Base-by-base conservation (phyloP, 176 grass and related monocot genomes). In the Oryza glumipatula region DNA sequence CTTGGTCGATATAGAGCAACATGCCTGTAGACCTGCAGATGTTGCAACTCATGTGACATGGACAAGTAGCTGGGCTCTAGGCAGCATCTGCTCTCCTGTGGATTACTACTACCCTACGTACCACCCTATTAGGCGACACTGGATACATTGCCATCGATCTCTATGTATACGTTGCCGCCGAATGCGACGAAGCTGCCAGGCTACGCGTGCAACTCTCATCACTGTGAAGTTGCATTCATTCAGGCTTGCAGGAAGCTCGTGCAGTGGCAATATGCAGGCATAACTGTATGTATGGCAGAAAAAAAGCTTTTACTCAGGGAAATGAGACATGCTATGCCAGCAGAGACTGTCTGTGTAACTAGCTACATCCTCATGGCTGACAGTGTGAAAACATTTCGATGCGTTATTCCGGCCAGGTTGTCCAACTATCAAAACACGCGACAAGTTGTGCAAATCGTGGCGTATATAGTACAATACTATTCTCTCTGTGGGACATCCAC, bases 181-280 rank as follows among this genome's bases (percentile, higher is more conserved):
- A 72, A 71, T 67, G 22, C 24, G 80, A 82, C 67, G 70, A 43
- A 65, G 15, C 67, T 63, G 68, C 80, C 68, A 72, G 80, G 3
- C 36, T 72, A 72, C 36, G 9, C 14, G 22, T 65, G 58, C 22
- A 38, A 52, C 28, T 82, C 38, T 5, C 36, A 24, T 4, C 6
- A 8, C 17, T 21, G 80, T 22, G 68, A 72, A 32, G 39, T 71
- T 72, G 51, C 79, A 32, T 32, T 32, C 30, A 32, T 32, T 2
- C 30, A n/a, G 19, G 54, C 17, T 60, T n/a, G 54, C 54, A 60
- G 17, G 17, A 8, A 60, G 17, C 54, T 60, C 17, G 39, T 41
- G 6, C 39, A 41, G 54, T 60, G 4, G 16, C 52, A 58, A 58
- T 58, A 19, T 58, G 19, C 56, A 60, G 6, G 56, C 16, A 17